Percentiles rank a stretch among this genome's conserved stretches.
Conservation (phyloP, 129 eudicot genomes). For the Rutidosis leptorrhynchoides region DNA sequence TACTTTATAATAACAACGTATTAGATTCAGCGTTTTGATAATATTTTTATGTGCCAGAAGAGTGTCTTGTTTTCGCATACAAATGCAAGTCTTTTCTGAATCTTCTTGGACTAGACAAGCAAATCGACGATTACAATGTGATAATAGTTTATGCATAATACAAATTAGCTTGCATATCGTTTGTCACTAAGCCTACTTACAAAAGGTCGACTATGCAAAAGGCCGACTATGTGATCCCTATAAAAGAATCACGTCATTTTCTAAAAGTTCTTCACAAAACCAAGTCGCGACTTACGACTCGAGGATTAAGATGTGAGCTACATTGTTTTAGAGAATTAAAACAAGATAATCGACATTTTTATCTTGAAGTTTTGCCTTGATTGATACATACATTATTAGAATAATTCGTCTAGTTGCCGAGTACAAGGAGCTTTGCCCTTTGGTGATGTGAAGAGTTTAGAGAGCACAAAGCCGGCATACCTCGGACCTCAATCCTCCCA, state of each 20-base stretch:
- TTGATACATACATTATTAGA: not conserved
- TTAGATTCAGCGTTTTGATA: not conserved
- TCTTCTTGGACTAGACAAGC: not conserved
- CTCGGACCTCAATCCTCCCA: not conserved
- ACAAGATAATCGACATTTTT: not conserved
- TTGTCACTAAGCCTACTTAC: slow-evolving; percentile 10
- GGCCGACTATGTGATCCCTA: slow-evolving; percentile 17
- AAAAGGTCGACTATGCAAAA: too few relatives aligned
- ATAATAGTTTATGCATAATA: slow-evolving; percentile 7
- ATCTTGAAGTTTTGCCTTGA: not conserved
- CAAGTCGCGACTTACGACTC: not conserved
- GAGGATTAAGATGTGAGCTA: not conserved
- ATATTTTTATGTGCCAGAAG: not conserved
- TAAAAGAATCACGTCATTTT: slow-evolving; percentile 10
- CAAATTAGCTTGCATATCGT: not conserved
- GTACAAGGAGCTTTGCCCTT: not conserved
- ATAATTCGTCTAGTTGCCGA: not conserved
- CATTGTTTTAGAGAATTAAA: not conserved
- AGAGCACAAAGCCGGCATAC: slow-evolving; percentile 14
- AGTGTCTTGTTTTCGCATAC: not conserved
- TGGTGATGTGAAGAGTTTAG: not conserved
- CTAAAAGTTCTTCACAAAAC: not conserved
- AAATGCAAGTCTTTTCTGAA: not conserved
- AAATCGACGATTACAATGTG: slow-evolving; percentile 23
- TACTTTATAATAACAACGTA: too few relatives aligned